These are phyloP conservation scores for Pleurostoma richardsiae DNA, from an alignment of 2,329 filamentous ascomycete species.

Conservation along the genomic window DNA sequence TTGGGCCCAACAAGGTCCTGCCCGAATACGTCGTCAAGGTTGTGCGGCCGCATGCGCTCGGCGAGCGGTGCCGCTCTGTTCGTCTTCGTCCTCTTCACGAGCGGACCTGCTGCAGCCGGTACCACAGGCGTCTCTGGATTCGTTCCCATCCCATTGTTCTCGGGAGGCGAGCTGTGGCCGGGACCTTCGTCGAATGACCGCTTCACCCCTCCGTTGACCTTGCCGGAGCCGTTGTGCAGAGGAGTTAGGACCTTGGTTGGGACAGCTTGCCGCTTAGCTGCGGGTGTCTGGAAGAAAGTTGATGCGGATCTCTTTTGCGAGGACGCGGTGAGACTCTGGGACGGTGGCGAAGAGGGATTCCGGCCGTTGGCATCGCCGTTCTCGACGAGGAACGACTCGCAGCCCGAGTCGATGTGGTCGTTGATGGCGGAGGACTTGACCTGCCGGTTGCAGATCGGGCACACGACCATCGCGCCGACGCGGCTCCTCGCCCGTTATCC, in stretches of 20 bases:
- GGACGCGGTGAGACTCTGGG: slow-evolving; percentile 25
- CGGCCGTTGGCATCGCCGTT: slow-evolving; percentile 23
- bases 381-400: slow-evolving; percentile 61
- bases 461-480: slow-evolving; percentile 51
- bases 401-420: slow-evolving; percentile 82
- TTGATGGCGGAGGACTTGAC: slow-evolving; percentile 78
- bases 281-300: slow-evolving; percentile 58
- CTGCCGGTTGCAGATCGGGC: slow-evolving; percentile 73
- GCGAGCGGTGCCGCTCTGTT: slow-evolving; percentile 77
- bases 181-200: slow-evolving; percentile 51
- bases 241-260: slow-evolving; percentile 24
- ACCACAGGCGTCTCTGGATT: slow-evolving; percentile 10
- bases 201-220: slow-evolving; percentile 36
- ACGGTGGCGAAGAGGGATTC: slow-evolving; percentile 16
- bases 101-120: slow-evolving; percentile 25
- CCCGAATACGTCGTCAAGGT: slow-evolving; percentile 80
- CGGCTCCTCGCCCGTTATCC: too few species aligned
- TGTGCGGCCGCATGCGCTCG: slow-evolving; percentile 85
- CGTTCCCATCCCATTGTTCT: slow-evolving; percentile 10
- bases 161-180: slow-evolving; percentile 21
- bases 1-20: slow-evolving; percentile 84
- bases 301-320: slow-evolving; percentile 49
- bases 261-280: slow-evolving; percentile 47
- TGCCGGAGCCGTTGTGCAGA: slow-evolving; percentile 23
- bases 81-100: slow-evolving; percentile 62